Conservation (phyloP, 2,329 filamentous ascomycete genomes). For the Leptographium flavum region DNA sequence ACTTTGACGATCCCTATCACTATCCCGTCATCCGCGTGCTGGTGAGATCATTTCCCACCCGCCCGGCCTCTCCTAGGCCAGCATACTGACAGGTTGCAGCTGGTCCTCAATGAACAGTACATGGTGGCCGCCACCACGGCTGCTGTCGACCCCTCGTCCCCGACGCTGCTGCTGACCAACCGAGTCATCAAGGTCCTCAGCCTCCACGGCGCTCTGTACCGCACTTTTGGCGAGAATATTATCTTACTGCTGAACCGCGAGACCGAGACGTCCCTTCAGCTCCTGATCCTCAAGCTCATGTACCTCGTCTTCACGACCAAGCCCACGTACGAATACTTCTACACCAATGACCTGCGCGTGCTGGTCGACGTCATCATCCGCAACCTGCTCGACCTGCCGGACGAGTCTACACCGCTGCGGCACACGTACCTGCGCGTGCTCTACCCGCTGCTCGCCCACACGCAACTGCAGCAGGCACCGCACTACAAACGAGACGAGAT, state of each 20-base stretch:
- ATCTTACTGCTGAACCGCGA: constrained; percentile 91
- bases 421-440: constrained; percentile 93
- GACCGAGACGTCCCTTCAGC: constrained; percentile 82
- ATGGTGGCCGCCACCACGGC: constrained; percentile 61
- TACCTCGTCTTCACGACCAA: constrained; percentile 91
- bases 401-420: constrained; percentile 61
- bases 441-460: constrained; percentile 80
- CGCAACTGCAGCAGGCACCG: constrained; percentile 71
- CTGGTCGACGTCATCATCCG: constrained; percentile 91
- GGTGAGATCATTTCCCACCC: constrained; percentile 32
- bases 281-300: constrained; percentile 90
- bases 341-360: constrained; percentile 91
- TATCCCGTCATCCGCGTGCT: constrained; percentile 88
- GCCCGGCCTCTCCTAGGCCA: background rate
- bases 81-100: constrained; percentile 28
- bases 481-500: constrained; percentile 90
- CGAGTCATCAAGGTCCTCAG: constrained; percentile 86
- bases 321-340: constrained; percentile 93
- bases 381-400: constrained; percentile 88
- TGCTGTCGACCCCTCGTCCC: constrained; percentile 24
- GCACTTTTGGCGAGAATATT: constrained; percentile 95
- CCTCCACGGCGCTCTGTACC: constrained; percentile 63
- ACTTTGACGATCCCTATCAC: constrained; percentile 85
- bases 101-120: constrained; percentile 96
- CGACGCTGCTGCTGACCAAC: constrained; percentile 57